Evolutionary conservation across 768 basidiomycete species (phyloP).

Genomic region (Amylocystis lapponica): DNA sequence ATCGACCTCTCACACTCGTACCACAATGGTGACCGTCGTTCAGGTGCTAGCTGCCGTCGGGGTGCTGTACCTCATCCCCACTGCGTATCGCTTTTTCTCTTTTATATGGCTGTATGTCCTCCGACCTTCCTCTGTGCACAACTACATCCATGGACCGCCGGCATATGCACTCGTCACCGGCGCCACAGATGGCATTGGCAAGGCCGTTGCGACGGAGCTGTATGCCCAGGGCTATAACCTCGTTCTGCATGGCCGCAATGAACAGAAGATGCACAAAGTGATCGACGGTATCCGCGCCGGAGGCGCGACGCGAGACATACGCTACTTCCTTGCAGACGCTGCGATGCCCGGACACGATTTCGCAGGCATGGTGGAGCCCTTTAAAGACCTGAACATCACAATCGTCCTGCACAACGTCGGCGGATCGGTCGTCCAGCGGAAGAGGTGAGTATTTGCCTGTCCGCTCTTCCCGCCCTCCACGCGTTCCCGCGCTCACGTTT

Average conservation of each 20-base stretch:
- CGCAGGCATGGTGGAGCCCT: conserved; percentile 12
- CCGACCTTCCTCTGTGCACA: conserved; percentile 12
- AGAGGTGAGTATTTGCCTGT: conserved; percentile 10
- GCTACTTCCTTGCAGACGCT: conserved; percentile 22
- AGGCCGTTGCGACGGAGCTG: conserved; percentile 19
- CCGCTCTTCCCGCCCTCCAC: neutral
- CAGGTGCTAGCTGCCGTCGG: conserved; percentile 13
- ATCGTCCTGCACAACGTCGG: conserved; percentile 23
- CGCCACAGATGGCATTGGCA: conserved; percentile 26
- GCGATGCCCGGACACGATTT: conserved; percentile 15
- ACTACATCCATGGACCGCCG: conserved; percentile 16
- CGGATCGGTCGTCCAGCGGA: conserved; percentile 1
- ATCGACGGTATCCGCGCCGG: conserved; percentile 10
- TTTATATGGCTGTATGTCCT: conserved; percentile 19
- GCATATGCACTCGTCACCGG: conserved; percentile 24
- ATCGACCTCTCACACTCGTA: neutral
- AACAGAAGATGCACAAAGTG: conserved; percentile 18
- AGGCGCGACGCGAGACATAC: conserved; percentile 10
- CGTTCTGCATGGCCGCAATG: conserved; percentile 23
- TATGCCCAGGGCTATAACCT: conserved; percentile 23
- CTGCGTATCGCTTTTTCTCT: conserved; percentile 8
- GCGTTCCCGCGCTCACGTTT: conserved; percentile 10
- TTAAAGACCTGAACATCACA: conserved; percentile 21
- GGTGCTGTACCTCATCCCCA: conserved; percentile 9
- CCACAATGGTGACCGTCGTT: conserved; percentile 1